Percentiles rank a stretch among this genome's conserved stretches.
Evolutionary conservation across 2,329 filamentous ascomycete genomes (phyloP).

Genomic region (Thelonectria rubi): DNA sequence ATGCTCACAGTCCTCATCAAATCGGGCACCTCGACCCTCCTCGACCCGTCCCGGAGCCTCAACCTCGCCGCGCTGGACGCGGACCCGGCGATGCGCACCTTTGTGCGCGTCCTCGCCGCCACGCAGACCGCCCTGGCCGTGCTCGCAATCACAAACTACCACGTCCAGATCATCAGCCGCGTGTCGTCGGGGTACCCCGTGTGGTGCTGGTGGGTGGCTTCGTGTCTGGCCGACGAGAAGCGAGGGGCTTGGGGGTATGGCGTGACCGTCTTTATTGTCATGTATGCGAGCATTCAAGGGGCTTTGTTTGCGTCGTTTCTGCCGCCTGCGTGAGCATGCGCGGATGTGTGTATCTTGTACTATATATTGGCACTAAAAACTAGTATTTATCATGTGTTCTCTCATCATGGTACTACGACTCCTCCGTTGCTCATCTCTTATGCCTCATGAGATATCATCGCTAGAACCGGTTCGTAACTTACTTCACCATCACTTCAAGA

Average conservation of each 20-base stretch:
- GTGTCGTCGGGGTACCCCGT: constrained; percentile 87
- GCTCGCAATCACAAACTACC: constrained; percentile 81
- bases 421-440: no score
- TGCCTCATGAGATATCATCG: no score
- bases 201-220: constrained; percentile 86
- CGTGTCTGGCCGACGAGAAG: constrained; percentile 50
- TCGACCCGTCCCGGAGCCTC: constrained; percentile 31
- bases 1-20: constrained; percentile 70
- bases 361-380: background rate
- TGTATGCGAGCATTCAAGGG: constrained; percentile 86
- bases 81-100: constrained; percentile 31
- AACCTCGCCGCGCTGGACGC: constrained; percentile 10
- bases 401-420: background rate
- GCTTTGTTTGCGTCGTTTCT: constrained; percentile 89
- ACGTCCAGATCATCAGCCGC: constrained; percentile 93
- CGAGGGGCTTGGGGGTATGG: constrained; percentile 45
- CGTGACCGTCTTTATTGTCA: constrained; percentile 73
- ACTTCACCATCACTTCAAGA: no score
- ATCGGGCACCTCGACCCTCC: constrained; percentile 62
- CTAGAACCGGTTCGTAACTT: no score
- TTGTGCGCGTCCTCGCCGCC: constrained; percentile 69
- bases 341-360: background rate
- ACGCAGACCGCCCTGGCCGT: constrained; percentile 77
- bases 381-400: background rate
- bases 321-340: constrained; percentile 74